Base-by-base conservation (phyloP, 2,329 filamentous ascomycete genomes). In the Lecanosticta acicola region DNA sequence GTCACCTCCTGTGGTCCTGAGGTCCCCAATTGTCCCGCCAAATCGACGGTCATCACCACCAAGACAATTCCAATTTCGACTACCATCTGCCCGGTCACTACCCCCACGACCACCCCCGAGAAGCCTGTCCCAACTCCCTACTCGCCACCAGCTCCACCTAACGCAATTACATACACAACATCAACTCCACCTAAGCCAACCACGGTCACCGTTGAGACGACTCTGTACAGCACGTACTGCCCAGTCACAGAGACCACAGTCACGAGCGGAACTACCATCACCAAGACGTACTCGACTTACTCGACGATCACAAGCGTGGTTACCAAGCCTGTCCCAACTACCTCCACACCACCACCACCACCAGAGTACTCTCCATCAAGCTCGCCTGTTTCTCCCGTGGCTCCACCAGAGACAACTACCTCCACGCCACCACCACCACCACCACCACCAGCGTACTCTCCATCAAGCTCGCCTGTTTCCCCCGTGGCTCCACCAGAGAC, bases 1-100 rank as follows among this genome's bases (percentile, higher is more conserved):
- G 55, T 69, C 53, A 65, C 62, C 53, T 60, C 65, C 53, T 68
- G 67, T 52, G 61, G 61, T 16, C 58, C 64, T 35, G 58, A 54
- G 24, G 62, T 66, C 32, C 62, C 60, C 37, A 56, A 62, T 54
- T 70, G 67, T 51, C 66, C 66, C 19, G 60, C 57, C 16, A 44
- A 43, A 19, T 43, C 38, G 5, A 41, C 38, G 21, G 39, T 46
- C 16, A 2, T 40, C 19, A 41, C 39, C 20, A 16, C 34, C 3
- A 29, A 29, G 24, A 46, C 44, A 3, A 37, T 18, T 19, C 39
- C 39, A 18, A 29, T 34, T n/a, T n/a, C 14, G 13, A 32, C 26
- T 26, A 32, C 39, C 9, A 19, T 32, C 39, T 33, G 39, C 39
- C 20, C 26, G 8, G 26, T 32, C 2, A 18, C 39, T 19, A 19